phyloP scores from a whole-genome alignment of 768 basidiomycete genomes.

The Agrocybe praecox region DNA sequence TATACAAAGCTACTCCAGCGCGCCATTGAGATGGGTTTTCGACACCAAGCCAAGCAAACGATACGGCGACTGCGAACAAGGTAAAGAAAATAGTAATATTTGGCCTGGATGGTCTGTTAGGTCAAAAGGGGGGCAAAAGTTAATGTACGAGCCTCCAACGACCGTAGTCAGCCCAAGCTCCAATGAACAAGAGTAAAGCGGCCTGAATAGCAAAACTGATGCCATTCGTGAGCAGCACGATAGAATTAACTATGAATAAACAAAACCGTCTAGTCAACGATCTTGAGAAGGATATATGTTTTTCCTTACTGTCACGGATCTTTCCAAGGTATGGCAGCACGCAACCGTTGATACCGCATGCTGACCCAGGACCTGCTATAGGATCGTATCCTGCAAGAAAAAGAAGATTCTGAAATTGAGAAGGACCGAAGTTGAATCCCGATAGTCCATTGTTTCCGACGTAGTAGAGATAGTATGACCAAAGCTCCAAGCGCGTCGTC shows the following conservation, averaged over 20 bases:
- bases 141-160: constrained; percentile 56
- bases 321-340: constrained; percentile 68
- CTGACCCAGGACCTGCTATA: constrained; percentile 51
- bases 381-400: constrained; percentile 77
- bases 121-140: neutral
- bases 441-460: constrained; percentile 70
- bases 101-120: constrained; percentile 42
- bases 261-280: neutral
- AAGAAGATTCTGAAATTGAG: constrained; percentile 74
- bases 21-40: constrained; percentile 66
- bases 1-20: constrained; percentile 60
- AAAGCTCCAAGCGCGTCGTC: constrained; percentile 54
- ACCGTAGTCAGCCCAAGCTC: constrained; percentile 86
- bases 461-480: constrained; percentile 65
- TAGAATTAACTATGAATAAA: constrained; percentile 66
- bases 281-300: neutral
- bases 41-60: constrained; percentile 80
- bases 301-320: constrained; percentile 56
- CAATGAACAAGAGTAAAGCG: constrained; percentile 61
- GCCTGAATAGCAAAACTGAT: constrained; percentile 81
- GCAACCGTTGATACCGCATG: constrained; percentile 57
- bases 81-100: constrained; percentile 82
- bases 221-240: constrained; percentile 78
- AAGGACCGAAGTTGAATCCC: constrained; percentile 74
- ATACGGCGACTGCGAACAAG: constrained; percentile 61